Evolutionary conservation across 345 rosid genomes (phyloP), one percentile per base, ranked within the genome.

Genomic region (Populus davidiana): DNA sequence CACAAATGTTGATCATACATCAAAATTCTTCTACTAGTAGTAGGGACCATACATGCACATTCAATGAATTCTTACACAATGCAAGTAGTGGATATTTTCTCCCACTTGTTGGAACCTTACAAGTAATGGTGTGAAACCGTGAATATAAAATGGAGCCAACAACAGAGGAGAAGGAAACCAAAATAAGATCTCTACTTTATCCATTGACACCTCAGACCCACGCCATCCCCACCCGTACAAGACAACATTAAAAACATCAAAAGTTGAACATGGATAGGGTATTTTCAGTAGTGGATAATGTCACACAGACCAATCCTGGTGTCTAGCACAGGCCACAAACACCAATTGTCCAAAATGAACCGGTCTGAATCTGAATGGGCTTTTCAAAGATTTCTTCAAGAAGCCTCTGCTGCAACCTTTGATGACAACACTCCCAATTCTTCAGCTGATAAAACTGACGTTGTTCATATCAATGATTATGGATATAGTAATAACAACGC

Each of bases 281-380:
- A 1, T 81, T 63, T 29, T 74, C 79, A 14, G 69, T 70, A 21
- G 79, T 66, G 4, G 81, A 59, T 23, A n/a, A 23, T 43, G 47
- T 11, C 56, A 74, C 43, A 33, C 78, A 10, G 69, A 50, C 64
- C 79, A 62, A 23, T 74, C 69, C 50, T 78, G 84, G 84, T 52
- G 76, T 0, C 59, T 71, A 16, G 21, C 76, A 20, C 38, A 65
- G 17, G 5, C 65, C 4, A 2, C 8, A 5, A 49, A 27, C 18
- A 8, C 41, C 16, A 62, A 17, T 49, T 71, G 12, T 56, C 64
- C 43, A 69, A 29, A 31, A 82, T 82, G 81, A 82, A 78, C 56
- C 54, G 81, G 52, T 78, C 81, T 63, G 81, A 65, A 6, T 81
- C 81, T 12, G 84, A 81, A 17, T 81, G 84, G 84, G 84, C 81